These are phyloP conservation scores for Alternaria alternata DNA, from an alignment of 2,329 filamentous ascomycete species.

Conservation along the genomic window DNA sequence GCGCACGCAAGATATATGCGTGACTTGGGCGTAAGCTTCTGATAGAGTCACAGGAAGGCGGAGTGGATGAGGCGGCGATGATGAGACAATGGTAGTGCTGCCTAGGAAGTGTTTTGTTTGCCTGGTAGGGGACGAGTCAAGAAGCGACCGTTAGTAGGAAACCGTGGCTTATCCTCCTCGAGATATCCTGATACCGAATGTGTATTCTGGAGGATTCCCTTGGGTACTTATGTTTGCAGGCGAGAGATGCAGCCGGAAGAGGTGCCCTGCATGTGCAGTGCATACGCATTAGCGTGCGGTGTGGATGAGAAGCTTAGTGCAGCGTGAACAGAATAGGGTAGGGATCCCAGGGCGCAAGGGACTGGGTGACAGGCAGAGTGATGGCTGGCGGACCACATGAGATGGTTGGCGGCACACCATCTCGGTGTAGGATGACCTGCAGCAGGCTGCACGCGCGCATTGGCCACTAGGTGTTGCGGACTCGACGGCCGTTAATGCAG, in stretches of 20 bases:
- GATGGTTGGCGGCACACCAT: slow-evolving; percentile 30
- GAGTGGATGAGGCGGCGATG: slow-evolving; percentile 28
- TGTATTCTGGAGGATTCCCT: slow-evolving; percentile 30
- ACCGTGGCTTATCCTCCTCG: slow-evolving; percentile 30
- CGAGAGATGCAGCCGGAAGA: slow-evolving; percentile 19
- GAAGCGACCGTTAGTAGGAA: slow-evolving; percentile 24
- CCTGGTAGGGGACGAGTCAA: slow-evolving; percentile 30
- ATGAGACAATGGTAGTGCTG: slow-evolving; percentile 42
- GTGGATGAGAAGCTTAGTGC: slow-evolving; percentile 49
- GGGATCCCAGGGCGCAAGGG: slow-evolving; percentile 40
- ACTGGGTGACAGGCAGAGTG: slow-evolving; percentile 45
- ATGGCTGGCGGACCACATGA: slow-evolving; percentile 37
- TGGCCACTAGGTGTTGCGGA: slow-evolving; percentile 38
- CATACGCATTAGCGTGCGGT: slow-evolving; percentile 46
- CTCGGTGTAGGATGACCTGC: slow-evolving; percentile 40
- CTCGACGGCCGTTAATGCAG: slow-evolving; percentile 42
- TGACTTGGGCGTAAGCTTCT: slow-evolving; percentile 39
- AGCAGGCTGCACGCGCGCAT: slow-evolving; percentile 37
- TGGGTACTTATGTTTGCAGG: slow-evolving; percentile 43
- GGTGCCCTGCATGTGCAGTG: slow-evolving; percentile 30
- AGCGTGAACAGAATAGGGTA: slow-evolving; percentile 39
- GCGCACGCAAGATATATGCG: slow-evolving; percentile 39
- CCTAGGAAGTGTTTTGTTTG: slow-evolving; percentile 41
- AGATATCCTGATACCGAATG: slow-evolving; percentile 29
- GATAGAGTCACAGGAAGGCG: slow-evolving; percentile 42